A percentile compares a stretch with the other conserved stretches of the same genome.
Evolutionary conservation across 345 rosid species (phyloP).

Genomic region (Viola odorata): DNA sequence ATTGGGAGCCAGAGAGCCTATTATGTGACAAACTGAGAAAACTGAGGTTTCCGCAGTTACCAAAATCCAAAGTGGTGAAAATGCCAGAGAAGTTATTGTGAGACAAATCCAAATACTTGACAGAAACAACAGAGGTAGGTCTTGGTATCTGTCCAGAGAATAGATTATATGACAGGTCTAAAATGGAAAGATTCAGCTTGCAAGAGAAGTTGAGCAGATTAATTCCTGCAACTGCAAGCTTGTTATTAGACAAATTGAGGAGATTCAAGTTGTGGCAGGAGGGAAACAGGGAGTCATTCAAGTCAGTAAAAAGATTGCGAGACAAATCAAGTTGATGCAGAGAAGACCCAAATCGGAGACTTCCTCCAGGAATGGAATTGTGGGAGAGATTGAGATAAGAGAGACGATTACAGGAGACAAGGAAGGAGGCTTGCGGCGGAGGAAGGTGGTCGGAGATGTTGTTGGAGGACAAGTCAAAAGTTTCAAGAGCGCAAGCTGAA

Average conservation of each 20-base stretch:
- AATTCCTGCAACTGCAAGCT: conserved; percentile 47
- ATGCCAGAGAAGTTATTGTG: conserved; percentile 66
- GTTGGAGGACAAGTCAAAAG: conserved; percentile 66
- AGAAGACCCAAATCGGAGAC: conserved; percentile 39
- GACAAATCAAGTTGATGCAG: conserved; percentile 55
- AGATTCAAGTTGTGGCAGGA: conserved; percentile 63
- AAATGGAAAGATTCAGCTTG: conserved; percentile 40
- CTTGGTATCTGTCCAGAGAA: conserved; percentile 59
- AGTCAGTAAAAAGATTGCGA: conserved; percentile 42
- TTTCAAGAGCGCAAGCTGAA: conserved; percentile 39
- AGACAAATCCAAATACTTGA: conserved; percentile 60
- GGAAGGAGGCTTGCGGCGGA: conserved; percentile 35
- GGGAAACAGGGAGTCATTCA: conserved; percentile 31
- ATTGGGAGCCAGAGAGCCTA: conserved; percentile 46
- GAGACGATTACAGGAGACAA: conserved; percentile 34
- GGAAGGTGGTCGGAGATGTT: conserved; percentile 45
- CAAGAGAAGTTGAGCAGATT: conserved; percentile 33
- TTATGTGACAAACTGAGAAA: conserved; percentile 50
- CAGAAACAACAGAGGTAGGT: conserved; percentile 34
- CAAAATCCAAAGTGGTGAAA: conserved; percentile 49
- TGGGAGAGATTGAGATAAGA: conserved; percentile 43
- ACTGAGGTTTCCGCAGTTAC: conserved; percentile 58
- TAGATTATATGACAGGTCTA: conserved; percentile 66
- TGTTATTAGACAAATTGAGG: conserved; percentile 61
- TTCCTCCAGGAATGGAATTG: conserved; percentile 51